Evolutionary conservation across 1,284 basidiomycete genomes (phyloP), one percentile per base, ranked within the genome.

Genomic region (Omphalotus olearius): DNA sequence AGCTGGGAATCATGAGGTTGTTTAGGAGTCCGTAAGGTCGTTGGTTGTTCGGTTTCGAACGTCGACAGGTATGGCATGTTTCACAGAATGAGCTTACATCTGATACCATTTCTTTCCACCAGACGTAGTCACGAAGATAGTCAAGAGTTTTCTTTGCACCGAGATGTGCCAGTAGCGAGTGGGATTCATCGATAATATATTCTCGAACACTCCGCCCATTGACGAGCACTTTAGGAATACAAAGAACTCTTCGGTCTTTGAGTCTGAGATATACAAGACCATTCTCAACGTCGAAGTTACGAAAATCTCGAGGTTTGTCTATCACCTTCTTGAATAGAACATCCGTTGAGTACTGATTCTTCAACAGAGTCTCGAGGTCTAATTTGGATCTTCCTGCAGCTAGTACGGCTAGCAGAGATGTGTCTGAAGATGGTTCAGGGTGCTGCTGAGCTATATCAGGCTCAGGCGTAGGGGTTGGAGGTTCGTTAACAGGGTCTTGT

Each of bases 141-240:
- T 38, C 20, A 2, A 60, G 18, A 1, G 65, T 68, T 43, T 65
- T 69, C 10, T 47, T 45, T 7, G 46, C n/a, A 0, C 66, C 63
- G 5, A 68, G 51, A 45, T 69, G 67, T 0, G 62, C 65, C 0
- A 69, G 54, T 0, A 66, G 47, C 0, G 62, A 61, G 48, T 68
- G 66, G 2, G 63, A 64, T 23, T 65, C 62, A 1, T 54, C 51
- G 11, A 67, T 67, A 0, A 67, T 18, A 25, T 64, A 55, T 47
- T 68, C 64, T 6, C 59, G 49, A 7, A 62, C 16, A 13, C 42
- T 49, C 6, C 62, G 53, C 23, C 44, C 48, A 10, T 57, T 54
- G 4, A 55, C 35, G 0, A n/a, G 40, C 16, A 60, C 13, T 18
- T 41, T 41, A 5, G 60, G 60, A 9, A 61, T 50, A 45, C 60